These are phyloP conservation scores for Blastobotrys niveus DNA, from an alignment of 1,139 yeast genomes.

Conservation along the genomic window DNA sequence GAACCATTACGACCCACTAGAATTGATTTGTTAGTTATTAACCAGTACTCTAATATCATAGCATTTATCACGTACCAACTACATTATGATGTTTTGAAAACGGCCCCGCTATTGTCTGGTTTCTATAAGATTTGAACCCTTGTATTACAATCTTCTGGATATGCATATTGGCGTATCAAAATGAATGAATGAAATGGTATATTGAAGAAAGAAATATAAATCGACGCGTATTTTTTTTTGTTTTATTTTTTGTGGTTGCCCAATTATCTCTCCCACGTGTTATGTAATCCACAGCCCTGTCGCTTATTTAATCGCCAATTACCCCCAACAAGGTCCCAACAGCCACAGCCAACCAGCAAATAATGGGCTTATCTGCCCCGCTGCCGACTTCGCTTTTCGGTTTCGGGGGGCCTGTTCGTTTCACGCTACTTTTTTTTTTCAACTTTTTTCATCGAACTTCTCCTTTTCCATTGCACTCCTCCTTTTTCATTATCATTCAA, in stretches of 20 bases:
- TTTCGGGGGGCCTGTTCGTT: too few species aligned
- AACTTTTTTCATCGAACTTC: not conserved
- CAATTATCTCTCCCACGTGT: not conserved
- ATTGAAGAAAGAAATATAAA: not conserved
- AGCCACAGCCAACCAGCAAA: not conserved
- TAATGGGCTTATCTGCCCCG: not conserved
- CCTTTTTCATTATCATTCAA: not conserved
- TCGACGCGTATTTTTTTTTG: not conserved
- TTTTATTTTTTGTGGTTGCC: not conserved
- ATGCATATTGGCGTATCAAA: conserved; percentile 13
- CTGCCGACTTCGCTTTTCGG: not conserved
- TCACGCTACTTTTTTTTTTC: not conserved
- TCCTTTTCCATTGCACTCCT: not conserved
- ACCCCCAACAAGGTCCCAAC: not conserved
- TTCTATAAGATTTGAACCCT: conserved; percentile 92
- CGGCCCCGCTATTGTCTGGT: conserved; percentile 69
- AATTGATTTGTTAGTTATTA: conserved; percentile 3
- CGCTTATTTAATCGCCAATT: not conserved
- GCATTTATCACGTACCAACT: conserved; percentile 40
- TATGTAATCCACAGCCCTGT: not conserved
- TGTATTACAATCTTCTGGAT: conserved; percentile 55
- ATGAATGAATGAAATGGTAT: not conserved
- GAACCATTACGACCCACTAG: conserved; percentile 87
- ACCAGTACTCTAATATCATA: not conserved
- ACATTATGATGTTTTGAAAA: conserved; percentile 82